These are phyloP conservation scores for Penicillium sp. DNA, from an alignment of 2,329 filamentous ascomycete genomes.

Conservation along the genomic window DNA sequence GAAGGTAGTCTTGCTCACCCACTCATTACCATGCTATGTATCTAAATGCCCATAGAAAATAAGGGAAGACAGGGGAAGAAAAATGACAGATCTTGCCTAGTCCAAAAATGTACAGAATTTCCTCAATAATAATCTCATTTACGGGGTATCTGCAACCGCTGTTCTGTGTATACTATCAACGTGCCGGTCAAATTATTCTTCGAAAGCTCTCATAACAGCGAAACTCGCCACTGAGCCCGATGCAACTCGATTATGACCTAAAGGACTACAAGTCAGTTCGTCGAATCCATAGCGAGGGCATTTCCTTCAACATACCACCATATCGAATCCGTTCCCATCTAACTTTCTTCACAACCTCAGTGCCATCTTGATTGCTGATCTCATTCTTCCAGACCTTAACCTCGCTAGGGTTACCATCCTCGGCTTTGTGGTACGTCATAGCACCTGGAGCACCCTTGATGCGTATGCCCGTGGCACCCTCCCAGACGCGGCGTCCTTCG, in stretches of 20 bases:
- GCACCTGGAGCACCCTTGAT: conserved; percentile 25
- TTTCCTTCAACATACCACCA: conserved; percentile 36
- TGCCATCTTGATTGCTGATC: conserved; percentile 15
- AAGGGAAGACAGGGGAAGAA: not conserved
- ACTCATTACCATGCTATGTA: too few species aligned
- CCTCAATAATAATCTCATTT: not conserved
- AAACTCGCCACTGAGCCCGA: conserved; percentile 39
- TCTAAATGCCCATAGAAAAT: too few species aligned
- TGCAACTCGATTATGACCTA: conserved; percentile 43
- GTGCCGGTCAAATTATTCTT: conserved; percentile 19
- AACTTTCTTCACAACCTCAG: conserved; percentile 35
- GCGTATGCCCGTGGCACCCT: conserved; percentile 33
- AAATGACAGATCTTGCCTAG: not conserved
- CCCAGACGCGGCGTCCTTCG: conserved; percentile 42
- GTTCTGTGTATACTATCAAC: not conserved
- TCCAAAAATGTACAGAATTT: not conserved
- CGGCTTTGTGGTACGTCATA: conserved; percentile 29
- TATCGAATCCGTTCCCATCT: conserved; percentile 45
- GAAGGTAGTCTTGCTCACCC: too few species aligned
- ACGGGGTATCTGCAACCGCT: not conserved
- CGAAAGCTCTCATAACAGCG: conserved; percentile 39
- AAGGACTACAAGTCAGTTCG: not conserved
- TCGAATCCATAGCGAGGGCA: not conserved
- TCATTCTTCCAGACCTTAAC: conserved; percentile 40
- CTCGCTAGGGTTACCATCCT: conserved; percentile 31